Base-by-base conservation (phyloP, 129 eudicot species). In the Scalesia atractyloides region DNA sequence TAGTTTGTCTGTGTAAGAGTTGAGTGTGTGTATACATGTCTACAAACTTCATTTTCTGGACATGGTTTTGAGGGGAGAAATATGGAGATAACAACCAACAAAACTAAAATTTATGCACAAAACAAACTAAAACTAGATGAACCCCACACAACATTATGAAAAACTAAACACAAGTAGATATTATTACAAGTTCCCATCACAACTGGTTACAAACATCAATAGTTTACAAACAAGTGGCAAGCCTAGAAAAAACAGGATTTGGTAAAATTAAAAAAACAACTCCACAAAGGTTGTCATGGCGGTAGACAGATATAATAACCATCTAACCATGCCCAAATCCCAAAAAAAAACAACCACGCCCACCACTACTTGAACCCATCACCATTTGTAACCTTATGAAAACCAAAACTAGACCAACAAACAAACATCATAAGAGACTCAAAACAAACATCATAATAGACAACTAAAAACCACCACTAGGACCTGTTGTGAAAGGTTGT, bases 321-420 rank as follows among this genome's bases (percentile, higher is more conserved):
- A 58, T 58, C 64, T 58, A 77, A 84, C 93, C 85, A 85, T 43
- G 77, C 77, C 93, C 94, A 81, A 82, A 85, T 81, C 91, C 89
- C 84, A 39, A 26, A 75, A 69, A n/a, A n/a, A 74, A 52, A 49
- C 74, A 80, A 86, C 80, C 80, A 73, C 82, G 82, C 66, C 78
- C 54, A 53, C 82, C 78, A 66, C 69, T 16, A 22, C n/a, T n/a
- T n/a, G 59, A 78, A 79, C 80, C 77, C 76, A 64, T 74, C 24
- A 71, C 74, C 60, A 8, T 10, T 30, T 41, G 76, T 70, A 77
- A 77, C 61, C 74, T 44, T 84, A 82, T 81, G 57, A 60, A 79
- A 62, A 72, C 57, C 47, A 46, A 58, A 24, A 61, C 54, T n/a
- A 64, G 54, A 74, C 54, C 53, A n/a, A 8, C 2, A 66, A 57